These are phyloP conservation scores for Atkinsonella texensis DNA, from an alignment of 2,329 filamentous ascomycete genomes.

Conservation along the genomic window DNA sequence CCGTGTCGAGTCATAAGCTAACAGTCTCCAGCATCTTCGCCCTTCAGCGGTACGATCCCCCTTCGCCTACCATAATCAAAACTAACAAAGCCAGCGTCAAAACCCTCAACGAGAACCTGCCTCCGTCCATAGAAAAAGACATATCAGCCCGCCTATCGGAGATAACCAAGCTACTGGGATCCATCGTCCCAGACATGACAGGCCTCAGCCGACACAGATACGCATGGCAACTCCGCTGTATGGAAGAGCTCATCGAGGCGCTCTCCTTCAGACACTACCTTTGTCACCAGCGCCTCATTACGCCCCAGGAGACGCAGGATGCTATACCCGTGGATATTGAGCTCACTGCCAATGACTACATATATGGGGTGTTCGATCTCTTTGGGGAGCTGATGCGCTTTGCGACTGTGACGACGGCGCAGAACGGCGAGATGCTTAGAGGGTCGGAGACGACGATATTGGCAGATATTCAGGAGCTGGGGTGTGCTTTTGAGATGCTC, in stretches of 20 bases:
- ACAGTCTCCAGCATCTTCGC: conserved; percentile 22
- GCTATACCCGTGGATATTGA: conserved; percentile 41
- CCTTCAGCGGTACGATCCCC: conserved; percentile 23
- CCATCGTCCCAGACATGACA: conserved; percentile 60
- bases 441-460: conserved; percentile 49
- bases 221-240: conserved; percentile 63
- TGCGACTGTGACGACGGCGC: conserved; percentile 77
- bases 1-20: neutral
- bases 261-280: conserved; percentile 84
- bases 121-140: conserved; percentile 56
- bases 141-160: conserved; percentile 56
- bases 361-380: conserved; percentile 85
- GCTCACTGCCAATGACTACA: conserved; percentile 72
- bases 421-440: conserved; percentile 43
- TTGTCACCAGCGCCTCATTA: conserved; percentile 61
- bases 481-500: conserved; percentile 64
- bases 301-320: conserved; percentile 45
- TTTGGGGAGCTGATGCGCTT: conserved; percentile 97
- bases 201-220: conserved; percentile 78
- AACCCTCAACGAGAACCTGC: conserved; percentile 48
- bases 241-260: conserved; percentile 93
- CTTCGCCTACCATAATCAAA: neutral
- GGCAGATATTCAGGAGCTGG: conserved; percentile 66
- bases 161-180: conserved; percentile 56
- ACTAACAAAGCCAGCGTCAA: conserved; percentile 41